Conservation (phyloP, 208 protist genomes). For the Crithidia bombi region DNA sequence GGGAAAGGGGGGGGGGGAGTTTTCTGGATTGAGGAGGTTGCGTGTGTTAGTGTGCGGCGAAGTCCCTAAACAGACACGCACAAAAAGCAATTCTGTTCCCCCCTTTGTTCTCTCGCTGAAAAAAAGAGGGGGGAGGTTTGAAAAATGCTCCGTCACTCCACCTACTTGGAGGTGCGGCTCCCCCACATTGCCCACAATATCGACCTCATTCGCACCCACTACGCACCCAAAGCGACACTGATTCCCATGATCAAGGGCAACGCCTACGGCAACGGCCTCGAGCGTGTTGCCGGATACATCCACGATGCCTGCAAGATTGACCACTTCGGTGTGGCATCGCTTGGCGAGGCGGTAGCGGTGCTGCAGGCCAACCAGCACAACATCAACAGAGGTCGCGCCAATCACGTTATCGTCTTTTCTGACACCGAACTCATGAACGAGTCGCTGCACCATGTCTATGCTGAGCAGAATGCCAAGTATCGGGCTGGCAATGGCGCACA, state of each 20-base stretch:
- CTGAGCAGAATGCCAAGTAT: slow-evolving; percentile 42
- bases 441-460: slow-evolving; percentile 41
- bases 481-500: slow-evolving; percentile 26
- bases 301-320: slow-evolving; percentile 34
- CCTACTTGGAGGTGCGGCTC: slow-evolving; percentile 51
- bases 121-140: neutral
- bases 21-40: too few species aligned
- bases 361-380: slow-evolving; percentile 27
- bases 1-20: too few species aligned
- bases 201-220: slow-evolving; percentile 39
- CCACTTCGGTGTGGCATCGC: slow-evolving; percentile 56
- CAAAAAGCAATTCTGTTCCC: too few species aligned
- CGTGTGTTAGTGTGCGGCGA: too few species aligned
- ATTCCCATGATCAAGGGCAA: slow-evolving; percentile 70
- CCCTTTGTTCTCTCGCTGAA: too few species aligned
- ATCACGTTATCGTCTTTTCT: slow-evolving; percentile 51
- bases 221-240: slow-evolving; percentile 44
- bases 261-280: slow-evolving; percentile 57
- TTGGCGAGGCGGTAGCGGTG: slow-evolving; percentile 52
- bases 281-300: slow-evolving; percentile 45
- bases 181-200: slow-evolving; percentile 53
- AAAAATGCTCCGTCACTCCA: slow-evolving; percentile 51
- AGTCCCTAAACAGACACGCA: too few species aligned
- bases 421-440: slow-evolving; percentile 56
- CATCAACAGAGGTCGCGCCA: slow-evolving; percentile 20